Conservation (phyloP, 371 early-diverging fungal genomes). For the Cladochytrium tenue region DNA sequence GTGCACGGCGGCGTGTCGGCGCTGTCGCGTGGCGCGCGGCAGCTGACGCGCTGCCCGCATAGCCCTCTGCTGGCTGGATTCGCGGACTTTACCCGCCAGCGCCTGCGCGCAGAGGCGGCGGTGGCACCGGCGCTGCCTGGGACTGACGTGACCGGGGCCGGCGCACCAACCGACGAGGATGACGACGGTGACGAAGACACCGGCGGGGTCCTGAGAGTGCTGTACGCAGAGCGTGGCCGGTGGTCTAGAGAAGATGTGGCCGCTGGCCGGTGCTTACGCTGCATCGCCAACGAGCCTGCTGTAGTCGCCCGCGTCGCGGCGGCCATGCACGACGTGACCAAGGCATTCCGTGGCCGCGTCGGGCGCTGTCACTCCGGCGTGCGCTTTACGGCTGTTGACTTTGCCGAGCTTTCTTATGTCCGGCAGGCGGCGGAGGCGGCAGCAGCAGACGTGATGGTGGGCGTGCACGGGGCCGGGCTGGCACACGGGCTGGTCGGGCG, state of each 20-base stretch:
- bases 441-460: neutral
- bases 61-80: neutral
- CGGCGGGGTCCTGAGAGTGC: neutral
- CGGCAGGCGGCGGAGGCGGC: neutral
- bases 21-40: neutral
- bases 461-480: neutral
- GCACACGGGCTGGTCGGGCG: neutral
- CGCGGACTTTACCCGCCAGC: neutral
- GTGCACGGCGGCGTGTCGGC: slow-evolving; percentile 20
- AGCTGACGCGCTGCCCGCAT: neutral
- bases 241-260: neutral
- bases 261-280: neutral
- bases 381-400: slow-evolving; percentile 1
- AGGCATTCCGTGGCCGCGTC: neutral
- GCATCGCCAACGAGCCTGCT: neutral
- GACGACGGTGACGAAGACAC: neutral
- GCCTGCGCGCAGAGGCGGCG: neutral
- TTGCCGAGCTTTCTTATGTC: neutral
- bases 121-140: neutral
- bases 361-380: too few relatives aligned
- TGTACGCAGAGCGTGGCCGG: too few relatives aligned
- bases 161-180: neutral
- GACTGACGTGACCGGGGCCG: neutral
- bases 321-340: neutral
- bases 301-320: neutral